Base-by-base conservation (phyloP, 2,329 filamentous ascomycete genomes). In the Diplodia corticola region DNA sequence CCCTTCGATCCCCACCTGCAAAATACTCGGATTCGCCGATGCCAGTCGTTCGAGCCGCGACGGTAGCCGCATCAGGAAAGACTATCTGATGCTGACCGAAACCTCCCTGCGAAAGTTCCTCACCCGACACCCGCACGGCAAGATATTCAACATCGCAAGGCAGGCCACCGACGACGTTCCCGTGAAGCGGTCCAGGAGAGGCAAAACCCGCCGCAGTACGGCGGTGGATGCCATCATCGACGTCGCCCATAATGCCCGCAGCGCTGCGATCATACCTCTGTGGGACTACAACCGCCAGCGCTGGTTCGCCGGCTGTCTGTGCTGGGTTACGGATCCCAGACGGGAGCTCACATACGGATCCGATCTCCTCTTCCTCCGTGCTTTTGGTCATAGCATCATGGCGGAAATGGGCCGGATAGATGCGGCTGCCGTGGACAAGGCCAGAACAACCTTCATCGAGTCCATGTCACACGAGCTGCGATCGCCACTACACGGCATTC, bases 381-480 rank as follows among this genome's bases (percentile, higher is more conserved):
- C 76, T 2, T 78, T 78, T 57, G 75, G 75, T 50, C 26, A 63
- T 2, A 77, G 74, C 37, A 72, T 76, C 30, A 79, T 78, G 76
- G 73, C 44, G 10, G 59, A 63, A 4, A 26, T 63, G 4, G 37
- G 44, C 12, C 59, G 59, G 5, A 17, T 63, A 5, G 59, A 63
- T 6, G 26, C 59, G 0, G 7, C 22, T 24, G 59, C 59, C 9
- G 46, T 51, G 2, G 46, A 63, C 15, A 28, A 51, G 5, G 59
- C 20, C 3, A 50, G 49, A 22, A 63, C 44, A 2, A 35, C 77
- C 12, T 79, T 80, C 61, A 74, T 81, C 30, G 75, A 76, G 26
- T 79, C 77, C 6, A 78, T 81, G 30, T 77, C 74, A 0, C 79
- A 81, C 65, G 79, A 81, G 65, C 6, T 50, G 4, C 60, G 48